Evolutionary conservation across 768 basidiomycete genomes (phyloP).

Genomic region (Zangia roseola): DNA sequence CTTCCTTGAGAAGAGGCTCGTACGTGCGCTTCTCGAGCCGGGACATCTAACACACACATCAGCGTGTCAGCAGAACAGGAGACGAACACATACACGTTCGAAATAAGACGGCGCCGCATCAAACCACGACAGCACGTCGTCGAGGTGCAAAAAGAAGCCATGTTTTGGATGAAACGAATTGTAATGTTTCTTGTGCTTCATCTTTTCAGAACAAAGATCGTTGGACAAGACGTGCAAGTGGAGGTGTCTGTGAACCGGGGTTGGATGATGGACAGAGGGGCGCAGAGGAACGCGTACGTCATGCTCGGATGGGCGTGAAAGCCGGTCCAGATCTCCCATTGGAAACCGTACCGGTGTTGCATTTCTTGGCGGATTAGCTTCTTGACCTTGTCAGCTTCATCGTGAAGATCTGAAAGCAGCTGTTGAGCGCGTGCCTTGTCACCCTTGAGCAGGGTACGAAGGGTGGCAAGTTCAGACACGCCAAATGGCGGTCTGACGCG

Average conservation of each 20-base stretch:
- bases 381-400: constrained; percentile 55
- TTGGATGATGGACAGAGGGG: background rate
- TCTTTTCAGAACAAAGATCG: constrained; percentile 62
- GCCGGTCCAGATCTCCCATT: constrained; percentile 75
- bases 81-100: constrained; percentile 40
- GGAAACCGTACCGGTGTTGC: constrained; percentile 68
- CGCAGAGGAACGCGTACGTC: constrained; percentile 46
- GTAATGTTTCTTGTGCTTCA: constrained; percentile 90
- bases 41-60: constrained; percentile 56
- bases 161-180: constrained; percentile 85
- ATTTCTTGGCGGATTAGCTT: constrained; percentile 77
- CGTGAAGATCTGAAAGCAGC: constrained; percentile 50
- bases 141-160: constrained; percentile 79
- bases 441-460: constrained; percentile 54
- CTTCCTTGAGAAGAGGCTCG: constrained; percentile 65
- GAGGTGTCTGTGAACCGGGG: constrained; percentile 52
- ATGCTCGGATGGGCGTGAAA: constrained; percentile 88
- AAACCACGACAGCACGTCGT: constrained; percentile 81
- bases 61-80: too few relatives aligned
- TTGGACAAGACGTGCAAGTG: constrained; percentile 85
- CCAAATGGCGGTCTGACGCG: constrained; percentile 36
- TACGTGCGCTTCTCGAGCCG: constrained; percentile 51
- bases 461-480: constrained; percentile 45
- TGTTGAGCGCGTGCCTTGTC: constrained; percentile 54
- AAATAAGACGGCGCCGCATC: constrained; percentile 61